Evolutionary conservation across 805 yeast species (phyloP).

Genomic region (Barnettozyma pratensis): DNA sequence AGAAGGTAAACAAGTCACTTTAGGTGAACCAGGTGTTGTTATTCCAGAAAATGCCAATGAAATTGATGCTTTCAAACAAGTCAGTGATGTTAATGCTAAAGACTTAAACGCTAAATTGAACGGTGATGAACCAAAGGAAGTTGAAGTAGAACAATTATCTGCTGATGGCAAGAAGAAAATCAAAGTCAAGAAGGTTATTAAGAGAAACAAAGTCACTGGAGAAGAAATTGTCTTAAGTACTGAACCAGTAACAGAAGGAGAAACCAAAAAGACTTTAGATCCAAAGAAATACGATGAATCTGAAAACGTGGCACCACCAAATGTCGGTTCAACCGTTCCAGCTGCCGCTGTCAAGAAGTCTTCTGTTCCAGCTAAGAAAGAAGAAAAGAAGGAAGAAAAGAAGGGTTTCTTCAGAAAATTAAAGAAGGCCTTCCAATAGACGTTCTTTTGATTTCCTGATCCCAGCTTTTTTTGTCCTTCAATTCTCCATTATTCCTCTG

Average conservation of each 20-base stretch:
- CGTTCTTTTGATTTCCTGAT: background rate
- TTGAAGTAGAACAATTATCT: constrained; percentile 21
- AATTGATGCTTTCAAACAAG: constrained; percentile 60
- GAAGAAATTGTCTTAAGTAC: constrained; percentile 33
- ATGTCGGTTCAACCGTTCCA: constrained; percentile 5
- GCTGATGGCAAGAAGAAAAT: constrained; percentile 20
- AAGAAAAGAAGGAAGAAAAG: constrained; percentile 15
- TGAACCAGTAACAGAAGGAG: constrained; percentile 23
- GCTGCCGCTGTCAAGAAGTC: constrained; percentile 4
- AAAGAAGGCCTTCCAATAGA: constrained; percentile 16
- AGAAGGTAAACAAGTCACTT: constrained; percentile 37
- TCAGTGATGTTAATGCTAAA: constrained; percentile 51
- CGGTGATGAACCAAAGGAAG: constrained; percentile 10
- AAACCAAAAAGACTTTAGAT: constrained; percentile 14
- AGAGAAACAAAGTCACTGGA: constrained; percentile 36
- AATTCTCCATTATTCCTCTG: background rate
- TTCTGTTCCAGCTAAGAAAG: background rate
- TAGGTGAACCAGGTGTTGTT: constrained; percentile 66
- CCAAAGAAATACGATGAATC: constrained; percentile 11
- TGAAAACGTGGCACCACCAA: background rate
- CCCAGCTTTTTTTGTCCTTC: background rate
- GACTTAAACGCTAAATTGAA: constrained; percentile 46
- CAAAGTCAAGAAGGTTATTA: constrained; percentile 34
- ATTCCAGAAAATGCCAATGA: constrained; percentile 58
- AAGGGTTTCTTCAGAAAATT: constrained; percentile 21